phyloP scores from a whole-genome alignment of 1,284 basidiomycete genomes.

The Fomitopsis betulina region DNA sequence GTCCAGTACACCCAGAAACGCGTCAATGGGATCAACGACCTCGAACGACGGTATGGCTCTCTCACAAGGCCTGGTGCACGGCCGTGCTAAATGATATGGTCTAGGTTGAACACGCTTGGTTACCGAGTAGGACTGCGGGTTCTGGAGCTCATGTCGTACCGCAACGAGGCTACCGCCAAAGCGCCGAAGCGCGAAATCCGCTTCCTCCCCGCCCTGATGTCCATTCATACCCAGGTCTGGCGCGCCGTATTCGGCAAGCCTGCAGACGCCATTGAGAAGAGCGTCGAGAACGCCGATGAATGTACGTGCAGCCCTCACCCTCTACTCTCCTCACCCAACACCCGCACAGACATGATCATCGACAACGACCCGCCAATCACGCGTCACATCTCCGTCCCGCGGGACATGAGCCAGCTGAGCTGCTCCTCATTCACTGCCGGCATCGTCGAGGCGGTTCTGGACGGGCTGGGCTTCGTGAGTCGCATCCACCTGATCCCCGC shows the following conservation, averaged over 20 bases:
- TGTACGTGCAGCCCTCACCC: conserved; percentile 47
- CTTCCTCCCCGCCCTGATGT: conserved; percentile 85
- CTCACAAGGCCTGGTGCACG: background rate
- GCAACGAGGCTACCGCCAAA: conserved; percentile 66
- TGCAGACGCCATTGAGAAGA: conserved; percentile 93
- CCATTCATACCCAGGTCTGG: conserved; percentile 92
- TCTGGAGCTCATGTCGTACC: conserved; percentile 74
- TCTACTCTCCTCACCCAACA: background rate
- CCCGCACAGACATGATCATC: conserved; percentile 89
- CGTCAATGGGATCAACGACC: conserved; percentile 90
- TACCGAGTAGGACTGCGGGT: conserved; percentile 86
- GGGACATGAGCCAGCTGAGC: conserved; percentile 90
- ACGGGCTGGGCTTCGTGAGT: conserved; percentile 93
- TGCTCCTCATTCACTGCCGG: conserved; percentile 97
- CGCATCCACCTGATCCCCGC: background rate
- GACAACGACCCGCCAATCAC: conserved; percentile 94
- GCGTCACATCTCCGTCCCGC: conserved; percentile 88
- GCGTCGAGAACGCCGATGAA: conserved; percentile 94
- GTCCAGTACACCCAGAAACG: conserved; percentile 94
- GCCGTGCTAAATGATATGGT: conserved; percentile 23
- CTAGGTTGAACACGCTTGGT: conserved; percentile 82
- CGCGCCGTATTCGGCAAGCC: conserved; percentile 89
- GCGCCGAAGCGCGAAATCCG: conserved; percentile 85
- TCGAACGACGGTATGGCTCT: conserved; percentile 59
- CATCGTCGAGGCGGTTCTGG: conserved; percentile 94